These are phyloP conservation scores for Zasmidium angulare DNA, from an alignment of 2,329 filamentous ascomycete genomes.

Conservation along the genomic window DNA sequence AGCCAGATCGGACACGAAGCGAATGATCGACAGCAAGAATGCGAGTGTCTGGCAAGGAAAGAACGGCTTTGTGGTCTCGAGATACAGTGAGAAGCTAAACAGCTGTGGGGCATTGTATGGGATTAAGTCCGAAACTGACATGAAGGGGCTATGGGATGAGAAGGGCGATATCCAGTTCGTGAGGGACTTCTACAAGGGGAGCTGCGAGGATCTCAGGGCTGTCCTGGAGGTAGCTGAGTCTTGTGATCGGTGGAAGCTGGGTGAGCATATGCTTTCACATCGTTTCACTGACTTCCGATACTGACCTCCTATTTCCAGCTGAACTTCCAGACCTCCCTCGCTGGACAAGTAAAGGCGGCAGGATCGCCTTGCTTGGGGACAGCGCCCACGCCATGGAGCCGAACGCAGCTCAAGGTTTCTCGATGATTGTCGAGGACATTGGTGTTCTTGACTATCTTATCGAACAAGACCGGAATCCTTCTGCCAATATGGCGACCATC, in stretches of 20 bases:
- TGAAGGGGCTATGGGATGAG: neutral
- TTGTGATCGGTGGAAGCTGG: conserved; percentile 1
- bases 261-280: neutral
- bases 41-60: neutral
- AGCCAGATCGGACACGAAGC: neutral
- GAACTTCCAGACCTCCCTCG: neutral
- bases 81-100: neutral
- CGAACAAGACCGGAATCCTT: neutral
- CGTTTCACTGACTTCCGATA: neutral
- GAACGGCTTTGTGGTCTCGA: neutral
- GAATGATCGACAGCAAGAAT: neutral
- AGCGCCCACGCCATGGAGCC: neutral
- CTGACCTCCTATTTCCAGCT: neutral
- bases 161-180: neutral
- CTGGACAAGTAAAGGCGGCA: conserved; percentile 1
- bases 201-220: neutral
- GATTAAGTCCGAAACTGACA: neutral
- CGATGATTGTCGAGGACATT: neutral
- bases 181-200: neutral
- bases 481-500: neutral
- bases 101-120: neutral
- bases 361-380: neutral
- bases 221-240: neutral
- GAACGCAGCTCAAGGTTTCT: neutral
- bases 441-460: neutral